These are phyloP conservation scores for Aureobasidium sp. DNA, from an alignment of 2,329 filamentous ascomycete species.

Conservation along the genomic window DNA sequence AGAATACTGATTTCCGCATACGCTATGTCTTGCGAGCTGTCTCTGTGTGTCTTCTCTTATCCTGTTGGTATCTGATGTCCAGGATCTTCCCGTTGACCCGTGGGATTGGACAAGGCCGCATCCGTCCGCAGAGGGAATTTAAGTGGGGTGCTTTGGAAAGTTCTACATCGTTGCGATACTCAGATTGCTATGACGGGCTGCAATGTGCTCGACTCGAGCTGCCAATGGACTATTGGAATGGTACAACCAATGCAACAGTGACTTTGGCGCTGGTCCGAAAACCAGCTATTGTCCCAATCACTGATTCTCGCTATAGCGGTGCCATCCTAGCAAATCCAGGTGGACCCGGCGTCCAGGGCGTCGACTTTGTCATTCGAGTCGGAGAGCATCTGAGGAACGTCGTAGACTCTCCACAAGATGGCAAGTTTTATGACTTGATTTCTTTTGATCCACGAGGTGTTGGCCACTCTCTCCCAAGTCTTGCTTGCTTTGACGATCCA, in stretches of 20 bases:
- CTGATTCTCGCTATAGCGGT: conserved; percentile 41
- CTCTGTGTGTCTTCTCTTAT: no score
- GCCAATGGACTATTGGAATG: conserved; percentile 39
- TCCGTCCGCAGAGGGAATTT: no score
- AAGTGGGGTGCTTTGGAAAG: not conserved
- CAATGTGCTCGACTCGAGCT: conserved; percentile 43
- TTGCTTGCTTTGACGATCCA: conserved; percentile 29
- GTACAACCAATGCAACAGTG: conserved; percentile 29
- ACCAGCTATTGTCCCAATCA: conserved; percentile 35
- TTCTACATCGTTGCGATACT: conserved; percentile 13
- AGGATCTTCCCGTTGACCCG: no score
- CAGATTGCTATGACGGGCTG: conserved; percentile 37
- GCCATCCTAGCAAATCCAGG: conserved; percentile 42
- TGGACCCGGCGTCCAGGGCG: conserved; percentile 41
- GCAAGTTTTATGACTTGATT: conserved; percentile 33
- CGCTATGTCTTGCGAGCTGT: no score
- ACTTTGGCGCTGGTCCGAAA: conserved; percentile 40
- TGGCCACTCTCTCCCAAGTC: conserved; percentile 29
- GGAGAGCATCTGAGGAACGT: conserved; percentile 34
- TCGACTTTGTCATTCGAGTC: conserved; percentile 19
- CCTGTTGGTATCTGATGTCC: no score
- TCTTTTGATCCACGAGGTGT: conserved; percentile 38
- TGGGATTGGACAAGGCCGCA: no score
- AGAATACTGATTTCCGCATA: no score
- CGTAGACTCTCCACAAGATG: conserved; percentile 26